Evolutionary conservation across 2,329 filamentous ascomycete genomes (phyloP), one percentile per base, ranked within the genome.

Genomic region (Curvularia lunata): DNA sequence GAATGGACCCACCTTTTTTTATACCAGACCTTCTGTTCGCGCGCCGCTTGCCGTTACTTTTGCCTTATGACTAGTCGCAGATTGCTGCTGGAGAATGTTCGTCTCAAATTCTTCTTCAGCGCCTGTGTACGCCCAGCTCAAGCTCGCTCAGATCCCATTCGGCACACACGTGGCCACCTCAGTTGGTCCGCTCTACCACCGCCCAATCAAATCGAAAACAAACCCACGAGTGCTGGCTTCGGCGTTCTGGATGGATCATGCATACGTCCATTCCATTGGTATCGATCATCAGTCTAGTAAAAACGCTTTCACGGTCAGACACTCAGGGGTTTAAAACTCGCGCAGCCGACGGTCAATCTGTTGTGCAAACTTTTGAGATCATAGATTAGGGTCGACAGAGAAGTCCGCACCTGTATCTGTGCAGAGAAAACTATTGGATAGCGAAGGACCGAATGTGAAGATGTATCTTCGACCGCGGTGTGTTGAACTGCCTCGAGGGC

Each of bases 371-470:
- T 34, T 10, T 10, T 43, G 48, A 2, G 37, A 21, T 19, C 27
- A 43, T 10, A 37, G 27, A 4, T 38, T 28, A 5, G 46, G 10
- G 1, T 7, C n/a, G 10, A 49, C 19, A 9, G 10, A 8, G 1
- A n/a, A 37, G 0, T 34, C 13, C 5, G 28, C n/a, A 5, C 46
- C 46, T 2, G 46, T 27, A 0, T 37, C 42, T 13, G 49, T 43
- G 4, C 43, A 54, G 6, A 54, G 43, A n/a, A 54, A 49, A 30
- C 2, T 53, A 3, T 55, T 55, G 2, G 27, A 38, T 1, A 48
- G 38, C 10, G 37, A 46, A 1, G 58, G 55, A 6, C 42, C 43
- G 34, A 61, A 64, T 0, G 51, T 50, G 3, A 28, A 19, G 25
- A 27, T 27, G 25, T 4, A 27, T 27, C 8, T 27, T 8, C 25